phyloP scores from a whole-genome alignment of 345 rosid species.

The Barbarea vulgaris region DNA sequence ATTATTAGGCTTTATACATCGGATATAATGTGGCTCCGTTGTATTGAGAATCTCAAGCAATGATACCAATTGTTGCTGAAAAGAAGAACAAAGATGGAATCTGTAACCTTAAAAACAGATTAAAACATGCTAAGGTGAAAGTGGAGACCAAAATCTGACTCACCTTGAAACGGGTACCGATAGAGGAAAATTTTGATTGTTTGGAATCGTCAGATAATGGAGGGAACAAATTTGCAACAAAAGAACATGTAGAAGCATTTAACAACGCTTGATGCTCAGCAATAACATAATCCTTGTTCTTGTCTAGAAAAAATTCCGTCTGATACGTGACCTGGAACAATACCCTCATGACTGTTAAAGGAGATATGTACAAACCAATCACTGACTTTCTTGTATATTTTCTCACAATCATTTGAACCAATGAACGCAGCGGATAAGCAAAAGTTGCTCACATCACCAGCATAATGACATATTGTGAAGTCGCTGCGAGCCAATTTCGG shows the following conservation, averaged over 20 bases:
- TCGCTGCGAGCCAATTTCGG: constrained; percentile 95
- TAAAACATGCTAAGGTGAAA: constrained; percentile 16
- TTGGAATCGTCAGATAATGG: constrained; percentile 81
- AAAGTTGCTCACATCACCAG: constrained; percentile 86
- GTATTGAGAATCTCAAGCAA: constrained; percentile 96
- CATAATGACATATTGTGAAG: constrained; percentile 97
- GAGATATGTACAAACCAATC: constrained; percentile 14
- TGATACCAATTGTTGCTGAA: constrained; percentile 90
- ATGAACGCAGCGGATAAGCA: constrained; percentile 15
- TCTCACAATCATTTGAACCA: constrained; percentile 15
- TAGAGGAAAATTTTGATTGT: constrained; percentile 93
- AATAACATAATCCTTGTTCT: constrained; percentile 97
- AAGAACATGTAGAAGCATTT: constrained; percentile 84
- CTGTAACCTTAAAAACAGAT: neutral
- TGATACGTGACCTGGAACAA: constrained; percentile 88
- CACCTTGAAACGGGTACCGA: constrained; percentile 99
- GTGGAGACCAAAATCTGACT: constrained; percentile 29
- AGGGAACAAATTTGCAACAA: constrained; percentile 82
- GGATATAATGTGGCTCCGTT: constrained; percentile 96
- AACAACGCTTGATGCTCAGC: constrained; percentile 97
- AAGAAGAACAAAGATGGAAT: constrained; percentile 33
- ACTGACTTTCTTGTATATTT: constrained; percentile 20
- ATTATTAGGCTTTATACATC: constrained; percentile 98
- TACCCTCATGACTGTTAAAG: constrained; percentile 20
- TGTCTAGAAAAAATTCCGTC: constrained; percentile 91